Conservation (phyloP, 2,329 filamentous ascomycete genomes). For the Penicillium glabrum region DNA sequence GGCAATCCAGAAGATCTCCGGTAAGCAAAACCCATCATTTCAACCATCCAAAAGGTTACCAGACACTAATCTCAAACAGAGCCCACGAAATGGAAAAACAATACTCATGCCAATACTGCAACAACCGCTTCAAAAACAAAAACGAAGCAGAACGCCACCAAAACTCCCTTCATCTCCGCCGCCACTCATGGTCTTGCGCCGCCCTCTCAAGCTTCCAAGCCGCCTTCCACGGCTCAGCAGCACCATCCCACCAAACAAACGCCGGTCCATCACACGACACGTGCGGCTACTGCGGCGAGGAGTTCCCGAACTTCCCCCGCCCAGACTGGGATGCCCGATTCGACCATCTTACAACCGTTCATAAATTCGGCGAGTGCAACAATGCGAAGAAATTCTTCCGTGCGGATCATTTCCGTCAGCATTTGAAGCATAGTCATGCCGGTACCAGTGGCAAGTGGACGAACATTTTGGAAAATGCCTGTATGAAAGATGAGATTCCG, state of each 20-base stretch:
- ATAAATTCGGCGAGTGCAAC: slow-evolving; percentile 98
- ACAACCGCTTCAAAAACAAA: slow-evolving; percentile 97
- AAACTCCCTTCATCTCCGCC: slow-evolving; percentile 87
- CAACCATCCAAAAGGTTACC: not conserved
- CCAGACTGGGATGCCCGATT: slow-evolving; percentile 86
- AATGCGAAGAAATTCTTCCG: slow-evolving; percentile 97
- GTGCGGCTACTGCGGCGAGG: slow-evolving; percentile 94
- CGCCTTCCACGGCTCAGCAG: slow-evolving; percentile 80
- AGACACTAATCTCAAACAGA: slow-evolving; percentile 47
- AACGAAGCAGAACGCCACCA: slow-evolving; percentile 96
- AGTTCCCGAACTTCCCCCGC: slow-evolving; percentile 73
- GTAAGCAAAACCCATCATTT: slow-evolving; percentile 52
- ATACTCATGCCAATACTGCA: slow-evolving; percentile 89
- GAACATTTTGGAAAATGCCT: slow-evolving; percentile 94
- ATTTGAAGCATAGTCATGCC: slow-evolving; percentile 95
- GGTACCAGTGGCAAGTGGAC: slow-evolving; percentile 98
- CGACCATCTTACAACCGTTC: slow-evolving; percentile 82
- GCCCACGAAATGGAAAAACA: slow-evolving; percentile 93
- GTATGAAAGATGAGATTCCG: slow-evolving; percentile 79
- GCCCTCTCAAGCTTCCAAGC: slow-evolving; percentile 73
- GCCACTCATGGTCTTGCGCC: slow-evolving; percentile 96
- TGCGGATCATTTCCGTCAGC: slow-evolving; percentile 96
- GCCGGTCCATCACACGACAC: slow-evolving; percentile 58
- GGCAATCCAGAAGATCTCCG: slow-evolving; percentile 78
- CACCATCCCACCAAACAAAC: slow-evolving; percentile 35